Evolutionary conservation across 108 stramenopile genomes (phyloP), one percentile per base, ranked within the genome.

Genomic region (Phaeodactylum tricornutum): DNA sequence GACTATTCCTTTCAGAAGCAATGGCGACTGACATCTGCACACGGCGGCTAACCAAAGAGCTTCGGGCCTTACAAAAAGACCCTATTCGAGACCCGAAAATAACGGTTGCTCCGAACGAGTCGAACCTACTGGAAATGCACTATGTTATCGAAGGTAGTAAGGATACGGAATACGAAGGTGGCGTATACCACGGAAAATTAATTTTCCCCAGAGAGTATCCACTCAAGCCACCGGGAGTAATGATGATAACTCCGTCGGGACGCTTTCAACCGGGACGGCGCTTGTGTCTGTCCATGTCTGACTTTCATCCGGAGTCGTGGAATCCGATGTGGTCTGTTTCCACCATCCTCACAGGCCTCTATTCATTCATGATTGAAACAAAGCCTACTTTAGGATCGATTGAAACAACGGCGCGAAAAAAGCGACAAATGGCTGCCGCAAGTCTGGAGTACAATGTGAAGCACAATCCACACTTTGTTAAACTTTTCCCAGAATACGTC

Each of bases 281-380:
- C 28, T 50, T 96, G 36, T 96, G 95, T 71, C 57, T 96, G 16
- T 73, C 74, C 56, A 98, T 95, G 93, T 80, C 77, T 22, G 96
- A 95, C 57, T 93, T 86, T 71, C 94, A 95, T 55, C 92, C 91
- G 0, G 94, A 93, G 53, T 50, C 60, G 2, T 55, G 88, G 88
- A 86, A 86, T 63, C 95, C 97, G 17, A 82, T 96, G 89, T 98
- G 97, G 97, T 74, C 73, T 29, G 92, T 96, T 22, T 70, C 73
- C 40, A 96, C 97, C 3, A 95, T 98, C 44, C 59, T 98, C 36
- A 92, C 86, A 49, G 97, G 97, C 12, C 72, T 98, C 15, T 84
- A 92, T 57, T 88, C 88, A 12, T 98, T 98, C 71, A 98, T 98
- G 97, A 45, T 95, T 28, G 95, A 95, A 28, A 75, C 65, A 4